phyloP scores from a whole-genome alignment of 202 grass and related monocot species.

The Schoenoplectus tabernaemontani region DNA sequence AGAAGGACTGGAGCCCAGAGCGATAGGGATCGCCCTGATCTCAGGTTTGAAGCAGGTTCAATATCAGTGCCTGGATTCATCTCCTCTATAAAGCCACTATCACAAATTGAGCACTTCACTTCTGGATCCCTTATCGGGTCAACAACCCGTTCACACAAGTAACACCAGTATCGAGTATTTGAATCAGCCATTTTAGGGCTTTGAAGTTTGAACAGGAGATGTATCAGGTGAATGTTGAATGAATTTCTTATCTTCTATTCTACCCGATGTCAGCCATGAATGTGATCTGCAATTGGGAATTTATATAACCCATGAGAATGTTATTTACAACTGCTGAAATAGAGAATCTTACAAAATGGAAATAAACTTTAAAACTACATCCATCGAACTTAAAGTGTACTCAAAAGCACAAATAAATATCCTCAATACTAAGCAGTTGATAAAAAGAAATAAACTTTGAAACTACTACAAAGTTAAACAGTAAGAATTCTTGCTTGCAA shows the following conservation, averaged over 20 bases:
- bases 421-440: background rate
- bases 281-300: conserved; percentile 7
- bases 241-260: background rate
- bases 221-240: background rate
- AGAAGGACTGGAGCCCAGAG: conserved; percentile 42
- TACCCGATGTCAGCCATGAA: background rate
- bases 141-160: conserved; percentile 49
- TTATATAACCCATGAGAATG: background rate
- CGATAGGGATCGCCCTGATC: conserved; percentile 30
- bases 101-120: conserved; percentile 64
- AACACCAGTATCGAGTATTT: conserved; percentile 62
- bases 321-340: background rate
- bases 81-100: conserved; percentile 70
- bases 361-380: no score
- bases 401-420: background rate
- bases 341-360: background rate
- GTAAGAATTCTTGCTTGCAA: background rate
- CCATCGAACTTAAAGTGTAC: background rate
- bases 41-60: conserved; percentile 32
- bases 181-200: conserved; percentile 2
- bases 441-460: background rate
- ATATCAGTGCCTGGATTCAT: conserved; percentile 31
- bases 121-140: conserved; percentile 46
- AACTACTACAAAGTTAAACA: background rate
- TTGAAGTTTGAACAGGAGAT: background rate